Conservation (phyloP, 768 basidiomycete species). For the Boletus speciosus region DNA sequence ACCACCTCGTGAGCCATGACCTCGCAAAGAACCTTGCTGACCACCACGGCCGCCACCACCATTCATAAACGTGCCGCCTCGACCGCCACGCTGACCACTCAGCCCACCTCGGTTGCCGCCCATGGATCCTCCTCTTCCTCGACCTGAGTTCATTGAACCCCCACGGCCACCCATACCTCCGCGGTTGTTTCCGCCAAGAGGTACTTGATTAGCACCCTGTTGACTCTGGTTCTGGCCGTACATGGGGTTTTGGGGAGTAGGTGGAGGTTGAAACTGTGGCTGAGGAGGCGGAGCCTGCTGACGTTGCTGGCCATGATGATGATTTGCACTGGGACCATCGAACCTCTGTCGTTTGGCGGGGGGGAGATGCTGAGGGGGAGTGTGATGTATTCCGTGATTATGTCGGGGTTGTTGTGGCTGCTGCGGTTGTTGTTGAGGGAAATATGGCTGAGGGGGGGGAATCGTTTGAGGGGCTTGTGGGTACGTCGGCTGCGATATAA, state of each 20-base stretch:
- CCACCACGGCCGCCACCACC: slow-evolving; percentile 43
- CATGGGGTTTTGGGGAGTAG: slow-evolving; percentile 26
- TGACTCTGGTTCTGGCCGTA: slow-evolving; percentile 38
- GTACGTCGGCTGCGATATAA: slow-evolving; percentile 47
- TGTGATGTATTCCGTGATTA: slow-evolving; percentile 53
- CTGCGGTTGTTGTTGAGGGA: slow-evolving; percentile 36
- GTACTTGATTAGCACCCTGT: slow-evolving; percentile 40
- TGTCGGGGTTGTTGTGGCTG: slow-evolving; percentile 44
- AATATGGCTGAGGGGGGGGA: slow-evolving; percentile 40
- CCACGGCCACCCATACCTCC: slow-evolving; percentile 43
- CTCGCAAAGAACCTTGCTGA: slow-evolving; percentile 50
- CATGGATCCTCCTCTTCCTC: slow-evolving; percentile 51
- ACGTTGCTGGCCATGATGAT: slow-evolving; percentile 35
- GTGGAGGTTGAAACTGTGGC: slow-evolving; percentile 52
- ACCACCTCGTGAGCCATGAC: slow-evolving; percentile 63
- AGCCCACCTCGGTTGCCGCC: slow-evolving; percentile 43
- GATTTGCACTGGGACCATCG: slow-evolving; percentile 65
- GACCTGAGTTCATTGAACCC: slow-evolving; percentile 29
- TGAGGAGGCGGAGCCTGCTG: slow-evolving; percentile 53
- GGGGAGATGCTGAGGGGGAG: slow-evolving; percentile 77
- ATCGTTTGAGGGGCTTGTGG: slow-evolving; percentile 40
- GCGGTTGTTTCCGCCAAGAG: slow-evolving; percentile 41
- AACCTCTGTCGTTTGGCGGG: slow-evolving; percentile 91
- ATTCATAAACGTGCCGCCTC: slow-evolving; percentile 35
- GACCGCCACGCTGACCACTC: slow-evolving; percentile 40